Base-by-base conservation (phyloP, 305 asterid species). In the Fraxinus xanthoxyloides region DNA sequence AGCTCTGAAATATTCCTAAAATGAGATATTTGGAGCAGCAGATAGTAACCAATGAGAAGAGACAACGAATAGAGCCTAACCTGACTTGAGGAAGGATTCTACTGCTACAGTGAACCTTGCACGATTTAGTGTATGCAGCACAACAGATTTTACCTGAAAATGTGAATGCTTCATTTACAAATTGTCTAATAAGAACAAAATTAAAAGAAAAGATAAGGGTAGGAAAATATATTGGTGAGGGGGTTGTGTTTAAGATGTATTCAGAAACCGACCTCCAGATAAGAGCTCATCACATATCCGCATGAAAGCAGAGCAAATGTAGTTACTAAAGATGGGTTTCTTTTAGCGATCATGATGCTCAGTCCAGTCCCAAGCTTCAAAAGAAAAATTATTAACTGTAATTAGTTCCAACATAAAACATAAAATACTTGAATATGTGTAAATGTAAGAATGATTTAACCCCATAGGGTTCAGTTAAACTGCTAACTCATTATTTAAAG, bases 341-440 rank as follows among this genome's bases (percentile, higher is more conserved):
- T 90, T 85, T 93, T 96, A n/a, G 99, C 84, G 76, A 96, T 87
- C 91, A 93, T 72, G 89, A 96, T 94, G 86, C 99, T 92, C 80
- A 94, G 87, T 81, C 99, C 98, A 83, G 99, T 96, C 77, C 99
- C 99, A 72, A 96, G 94, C 99, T 96, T 82, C 93, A 93, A 59
- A 83, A 85, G 79, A 28, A 86, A 86, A 65, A 85, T 23, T 31
- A 78, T 34, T 56, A 24, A 40, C 72, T 32, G 38, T n/a, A 86
- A 84, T 87, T 73, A 86, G 88, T 87, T 83, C 76, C 65, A 65
- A 78, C 59, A 28, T 34, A 76, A 77, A 85, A 8, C 24, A 35
- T 74, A 48, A 19, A 77, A 65, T 28, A 40, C 56, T 80, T 10
- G 34, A 70, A n/a, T 82, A 17, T 67, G 32, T 72, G 28, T n/a